These are phyloP conservation scores for Parmelia sp. DNA, from an alignment of 495 filamentous ascomycete species.

Conservation along the genomic window DNA sequence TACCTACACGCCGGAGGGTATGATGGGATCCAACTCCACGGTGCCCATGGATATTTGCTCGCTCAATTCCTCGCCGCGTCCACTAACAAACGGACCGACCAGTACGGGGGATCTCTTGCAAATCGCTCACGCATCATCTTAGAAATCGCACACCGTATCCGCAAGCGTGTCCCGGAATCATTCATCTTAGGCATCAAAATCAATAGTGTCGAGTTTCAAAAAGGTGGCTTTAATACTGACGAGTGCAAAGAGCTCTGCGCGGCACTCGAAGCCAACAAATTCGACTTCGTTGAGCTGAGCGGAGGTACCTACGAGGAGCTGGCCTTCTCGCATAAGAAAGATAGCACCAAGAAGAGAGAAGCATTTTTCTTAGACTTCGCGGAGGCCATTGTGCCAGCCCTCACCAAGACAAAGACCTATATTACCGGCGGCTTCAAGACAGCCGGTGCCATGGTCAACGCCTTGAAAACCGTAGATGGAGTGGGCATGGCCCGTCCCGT, in stretches of 20 bases:
- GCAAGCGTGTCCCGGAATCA: conserved; percentile 31
- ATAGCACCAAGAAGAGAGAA: conserved; percentile 52
- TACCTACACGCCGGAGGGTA: conserved; percentile 52
- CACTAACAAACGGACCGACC: conserved; percentile 56
- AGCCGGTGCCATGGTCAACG: conserved; percentile 55
- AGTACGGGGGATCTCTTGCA: conserved; percentile 53
- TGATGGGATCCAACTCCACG: conserved; percentile 55
- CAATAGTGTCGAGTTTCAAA: conserved; percentile 64
- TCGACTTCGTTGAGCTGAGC: conserved; percentile 60
- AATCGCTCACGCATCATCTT: conserved; percentile 52
- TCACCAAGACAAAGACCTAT: conserved; percentile 49
- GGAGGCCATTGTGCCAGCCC: conserved; percentile 49
- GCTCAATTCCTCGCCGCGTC: conserved; percentile 57
- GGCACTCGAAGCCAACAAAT: conserved; percentile 46
- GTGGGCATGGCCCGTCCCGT: conserved; percentile 50
- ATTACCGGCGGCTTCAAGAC: conserved; percentile 59
- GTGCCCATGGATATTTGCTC: conserved; percentile 60
- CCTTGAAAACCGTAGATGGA: conserved; percentile 50
- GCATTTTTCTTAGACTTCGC: conserved; percentile 64
- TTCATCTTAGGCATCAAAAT: conserved; percentile 63
- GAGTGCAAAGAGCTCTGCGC: conserved; percentile 51
- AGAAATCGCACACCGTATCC: conserved; percentile 47
- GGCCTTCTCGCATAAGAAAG: conserved; percentile 46
- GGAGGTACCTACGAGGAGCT: conserved; percentile 59
- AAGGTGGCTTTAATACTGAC: conserved; percentile 48